Evolutionary conservation across 75 land plant species (phyloP), one percentile per base, ranked within the genome.

Genomic region (Ceratopteris richardii): DNA sequence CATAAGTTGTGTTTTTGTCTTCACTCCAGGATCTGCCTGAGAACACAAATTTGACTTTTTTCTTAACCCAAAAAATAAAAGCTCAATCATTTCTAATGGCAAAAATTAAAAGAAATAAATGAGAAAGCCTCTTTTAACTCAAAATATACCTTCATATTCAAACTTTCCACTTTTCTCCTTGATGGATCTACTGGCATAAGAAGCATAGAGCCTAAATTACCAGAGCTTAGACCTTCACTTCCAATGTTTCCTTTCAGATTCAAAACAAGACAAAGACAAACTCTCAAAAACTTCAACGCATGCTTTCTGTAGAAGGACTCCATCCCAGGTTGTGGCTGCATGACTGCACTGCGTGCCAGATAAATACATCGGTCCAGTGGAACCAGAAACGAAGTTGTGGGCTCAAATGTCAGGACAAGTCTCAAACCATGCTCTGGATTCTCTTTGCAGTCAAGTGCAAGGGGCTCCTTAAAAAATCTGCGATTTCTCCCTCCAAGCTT

Each of bases 351-450:
- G 47, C 95, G 77, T 52, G 97, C 99, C 31, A 90, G 81, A 48
- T 82, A 72, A 16, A 95, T 86, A 68, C 83, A 95, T 42, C 99
- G 85, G 70, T 95, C 99, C 44, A 95, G 60, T 36, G 99, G 97
- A 23, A 95, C 99, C 66, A 95, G 65, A 70, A 95, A 95, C 29
- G 97, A 95, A 5, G 97, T 91, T 24, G 83, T 75, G 22, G 99
- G 99, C 75, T 90, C 93, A 78, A 95, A 95, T 40, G 99, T 95
- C 52, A 95, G 81, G 67, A 95, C 87, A 42, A 90, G 65, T 12
- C 99, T 83, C 14, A 95, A 75, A 9, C 99, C 99, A 73, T 95
- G 97, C 69, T 95, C 99, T 24, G 99, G 99, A 53, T 95, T 95
- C 55, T 95, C 97, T 44, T 90, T 95, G 79, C 99, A 95, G 56